Evolutionary conservation across 768 basidiomycete genomes (phyloP), one percentile per base, ranked within the genome.

Genomic region (Lyophyllum decastes): DNA sequence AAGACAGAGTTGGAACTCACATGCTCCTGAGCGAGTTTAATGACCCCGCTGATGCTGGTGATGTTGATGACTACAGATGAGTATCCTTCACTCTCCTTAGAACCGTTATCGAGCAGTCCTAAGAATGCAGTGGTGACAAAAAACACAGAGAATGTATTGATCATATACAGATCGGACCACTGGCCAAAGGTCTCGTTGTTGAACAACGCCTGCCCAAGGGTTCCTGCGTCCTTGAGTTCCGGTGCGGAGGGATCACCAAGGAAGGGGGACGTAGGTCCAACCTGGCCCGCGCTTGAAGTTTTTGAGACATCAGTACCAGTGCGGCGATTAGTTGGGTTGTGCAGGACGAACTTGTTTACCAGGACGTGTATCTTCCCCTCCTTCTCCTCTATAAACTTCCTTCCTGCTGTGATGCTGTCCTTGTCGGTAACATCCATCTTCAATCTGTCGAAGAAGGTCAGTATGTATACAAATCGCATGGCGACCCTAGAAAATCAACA

Each of bases 81-180:
- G 68, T 80, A 87, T 4, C 78, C 79, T 8, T 76, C 72, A 30
- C 70, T 68, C 58, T 89, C 88, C 62, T 82, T 76, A 22, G 87
- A 83, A 27, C 89, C 91, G 62, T 85, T 88, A 53, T 85, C 86
- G 45, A 93, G 81, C 41, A 93, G 75, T 4, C 87, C 90, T 45
- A 92, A 71, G 72, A 92, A 92, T 0, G 89, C 91, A 7, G 82
- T 84, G 0, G 89, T 89, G 58, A 86, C 81, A 67, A 92, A 93
- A 73, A 84, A 92, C 52, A 87, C 74, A n/a, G 92, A 86, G 66
- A 87, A 85, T 0, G 87, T 82, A 73, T 93, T 92, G 71, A 89
- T 76, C 12, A 72, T 68, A 66, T 84, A 92, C 16, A 90, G 69
- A 38, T 82, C 70, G 0, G 75, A 69, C 91, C 91, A 93, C 40